A percentile compares a stretch with the other conserved stretches of the same genome.
Conservation (phyloP, 148 eudicot species). For the Cornus controversa region DNA sequence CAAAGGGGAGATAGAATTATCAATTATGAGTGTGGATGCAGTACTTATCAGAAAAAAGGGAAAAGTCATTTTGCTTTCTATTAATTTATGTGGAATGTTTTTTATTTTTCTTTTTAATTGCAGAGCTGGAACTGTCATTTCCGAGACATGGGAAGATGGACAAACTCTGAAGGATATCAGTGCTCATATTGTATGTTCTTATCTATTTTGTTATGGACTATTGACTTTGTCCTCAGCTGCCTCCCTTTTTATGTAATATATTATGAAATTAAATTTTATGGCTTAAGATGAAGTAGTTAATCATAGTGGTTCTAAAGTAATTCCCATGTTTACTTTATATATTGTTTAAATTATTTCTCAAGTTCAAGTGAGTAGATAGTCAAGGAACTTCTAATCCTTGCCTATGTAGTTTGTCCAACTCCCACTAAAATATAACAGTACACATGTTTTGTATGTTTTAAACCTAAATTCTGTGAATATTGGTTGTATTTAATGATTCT, state of each 20-base stretch:
- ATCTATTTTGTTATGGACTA: neutral
- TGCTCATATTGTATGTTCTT: conserved; percentile 71
- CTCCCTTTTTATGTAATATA: neutral
- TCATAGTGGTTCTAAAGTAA: neutral
- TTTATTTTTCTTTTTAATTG: conserved; percentile 20
- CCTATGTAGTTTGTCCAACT: too few relatives aligned
- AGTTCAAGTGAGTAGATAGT: too few relatives aligned
- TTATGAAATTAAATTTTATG: neutral
- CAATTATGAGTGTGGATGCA: neutral
- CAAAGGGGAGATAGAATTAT: neutral
- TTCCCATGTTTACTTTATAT: too few relatives aligned
- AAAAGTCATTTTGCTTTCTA: neutral
- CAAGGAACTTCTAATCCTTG: too few relatives aligned
- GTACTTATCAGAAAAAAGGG: neutral
- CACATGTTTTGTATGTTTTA: too few relatives aligned
- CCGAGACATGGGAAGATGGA: conserved; percentile 99
- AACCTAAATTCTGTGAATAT: too few relatives aligned
- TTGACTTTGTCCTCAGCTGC: neutral
- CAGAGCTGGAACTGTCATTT: conserved; percentile 96
- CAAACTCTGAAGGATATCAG: conserved; percentile 86
- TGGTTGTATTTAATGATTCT: too few relatives aligned
- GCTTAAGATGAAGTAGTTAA: neutral
- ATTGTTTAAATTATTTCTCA: neutral
- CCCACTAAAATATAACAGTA: too few relatives aligned
- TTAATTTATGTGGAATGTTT: conserved; percentile 7